These are phyloP conservation scores for Bolboschoenus planiculmis DNA, from an alignment of 176 grass and related monocot genomes.

Conservation along the genomic window DNA sequence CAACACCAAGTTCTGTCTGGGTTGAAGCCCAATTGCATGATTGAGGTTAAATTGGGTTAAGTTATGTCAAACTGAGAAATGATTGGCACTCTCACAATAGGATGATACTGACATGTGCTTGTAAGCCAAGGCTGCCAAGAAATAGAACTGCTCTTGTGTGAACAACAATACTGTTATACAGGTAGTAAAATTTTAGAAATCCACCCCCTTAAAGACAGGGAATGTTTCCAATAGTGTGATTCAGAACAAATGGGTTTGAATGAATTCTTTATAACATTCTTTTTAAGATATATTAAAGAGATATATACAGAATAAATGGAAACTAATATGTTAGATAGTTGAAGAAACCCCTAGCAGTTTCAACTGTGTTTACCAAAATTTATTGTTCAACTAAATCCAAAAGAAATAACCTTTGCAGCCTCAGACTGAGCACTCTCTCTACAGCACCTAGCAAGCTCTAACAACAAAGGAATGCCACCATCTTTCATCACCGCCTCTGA, in stretches of 20 bases:
- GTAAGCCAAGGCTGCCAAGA: background rate
- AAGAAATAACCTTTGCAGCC: conserved; percentile 77
- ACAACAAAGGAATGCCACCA: conserved; percentile 78
- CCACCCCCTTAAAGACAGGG: background rate
- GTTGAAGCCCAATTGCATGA: background rate
- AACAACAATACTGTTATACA: background rate
- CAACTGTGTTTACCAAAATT: background rate
- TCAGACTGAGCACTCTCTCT: conserved; percentile 88
- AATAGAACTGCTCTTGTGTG: background rate
- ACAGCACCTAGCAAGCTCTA: conserved; percentile 80
- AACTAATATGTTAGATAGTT: background rate
- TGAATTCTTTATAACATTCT: background rate
- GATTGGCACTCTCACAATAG: background rate
- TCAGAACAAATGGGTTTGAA: background rate
- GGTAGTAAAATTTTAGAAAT: background rate
- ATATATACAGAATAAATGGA: background rate
- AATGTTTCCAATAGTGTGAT: background rate
- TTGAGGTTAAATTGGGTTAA: background rate
- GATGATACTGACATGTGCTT: background rate
- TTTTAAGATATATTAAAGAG: background rate
- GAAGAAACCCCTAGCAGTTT: conserved; percentile 15
- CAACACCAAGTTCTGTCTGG: background rate
- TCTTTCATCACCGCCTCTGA: conserved; percentile 79
- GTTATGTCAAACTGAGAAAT: background rate
- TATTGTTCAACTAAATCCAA: conserved; percentile 6